Conservation (phyloP, 2,329 filamentous ascomycete species). For the Cladophialophora yegresii region DNA sequence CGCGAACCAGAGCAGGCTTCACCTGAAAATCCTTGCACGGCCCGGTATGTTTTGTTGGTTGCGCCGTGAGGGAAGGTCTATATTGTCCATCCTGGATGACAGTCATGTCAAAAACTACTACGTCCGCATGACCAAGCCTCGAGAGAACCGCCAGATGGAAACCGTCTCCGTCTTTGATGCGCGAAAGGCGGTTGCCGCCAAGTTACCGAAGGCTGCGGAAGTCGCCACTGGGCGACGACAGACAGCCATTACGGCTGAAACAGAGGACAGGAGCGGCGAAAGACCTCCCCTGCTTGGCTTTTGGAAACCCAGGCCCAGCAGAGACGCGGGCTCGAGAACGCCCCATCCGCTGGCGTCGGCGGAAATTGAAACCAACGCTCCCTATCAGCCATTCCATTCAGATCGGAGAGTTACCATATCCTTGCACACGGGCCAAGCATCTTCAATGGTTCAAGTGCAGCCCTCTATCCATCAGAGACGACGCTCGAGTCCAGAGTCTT, state of each 20-base stretch:
- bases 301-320: constrained; percentile 51
- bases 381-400: constrained; percentile 94
- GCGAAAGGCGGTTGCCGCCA: constrained; percentile 29
- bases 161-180: constrained; percentile 45
- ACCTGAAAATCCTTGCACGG: constrained; percentile 46
- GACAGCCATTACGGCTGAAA: constrained; percentile 13
- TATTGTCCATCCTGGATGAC: constrained; percentile 49
- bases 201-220: constrained; percentile 25
- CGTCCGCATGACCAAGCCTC: constrained; percentile 36
- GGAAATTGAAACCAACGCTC: constrained; percentile 92
- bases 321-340: constrained; percentile 44
- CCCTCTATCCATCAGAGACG: constrained; percentile 5
- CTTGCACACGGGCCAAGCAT: constrained; percentile 54
- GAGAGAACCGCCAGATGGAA: constrained; percentile 33
- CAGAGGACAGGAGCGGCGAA: constrained; percentile 7
- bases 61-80: constrained; percentile 46
- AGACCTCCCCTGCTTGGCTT: constrained; percentile 37
- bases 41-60: constrained; percentile 51
- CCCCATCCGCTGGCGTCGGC: constrained; percentile 68
- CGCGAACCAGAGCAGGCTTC: constrained; percentile 52
- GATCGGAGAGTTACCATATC: constrained; percentile 80
- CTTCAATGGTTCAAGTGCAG: constrained; percentile 26
- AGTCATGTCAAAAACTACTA: constrained; percentile 43
- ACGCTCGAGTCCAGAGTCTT: constrained; percentile 23
- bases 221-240: constrained; percentile 3